Conservation (phyloP, 2,329 filamentous ascomycete species). For the Neofusicoccum sp. region DNA sequence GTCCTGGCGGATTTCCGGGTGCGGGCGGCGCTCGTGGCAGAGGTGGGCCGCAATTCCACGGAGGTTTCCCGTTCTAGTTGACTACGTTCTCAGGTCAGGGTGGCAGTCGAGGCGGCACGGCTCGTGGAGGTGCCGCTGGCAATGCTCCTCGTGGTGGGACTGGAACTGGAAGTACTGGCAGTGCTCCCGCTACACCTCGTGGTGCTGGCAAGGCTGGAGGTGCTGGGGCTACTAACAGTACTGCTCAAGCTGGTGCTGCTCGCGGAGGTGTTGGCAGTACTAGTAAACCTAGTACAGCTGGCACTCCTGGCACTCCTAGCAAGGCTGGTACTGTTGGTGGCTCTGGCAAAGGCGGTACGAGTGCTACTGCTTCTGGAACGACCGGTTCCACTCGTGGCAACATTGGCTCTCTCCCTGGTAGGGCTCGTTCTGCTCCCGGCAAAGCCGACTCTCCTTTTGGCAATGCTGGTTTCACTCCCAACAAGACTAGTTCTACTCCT, state of each 20-base stretch:
- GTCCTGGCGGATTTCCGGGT: background rate
- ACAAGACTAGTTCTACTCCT: background rate
- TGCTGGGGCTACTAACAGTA: background rate
- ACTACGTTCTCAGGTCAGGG: background rate
- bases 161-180: conserved; percentile 3
- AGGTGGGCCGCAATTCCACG: conserved; percentile 7
- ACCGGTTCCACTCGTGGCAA: background rate
- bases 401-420: background rate
- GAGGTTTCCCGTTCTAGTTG: conserved; percentile 20
- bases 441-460: background rate
- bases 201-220: background rate
- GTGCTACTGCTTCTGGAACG: background rate
- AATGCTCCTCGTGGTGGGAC: background rate
- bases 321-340: background rate
- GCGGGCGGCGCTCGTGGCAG: conserved; percentile 14
- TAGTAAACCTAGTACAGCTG: background rate
- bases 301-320: background rate
- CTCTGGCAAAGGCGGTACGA: background rate
- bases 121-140: background rate
- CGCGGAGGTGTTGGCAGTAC: background rate
- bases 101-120: background rate
- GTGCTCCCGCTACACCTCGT: background rate
- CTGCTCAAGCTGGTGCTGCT: background rate
- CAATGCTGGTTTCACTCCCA: background rate
- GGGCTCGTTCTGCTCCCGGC: background rate